Base-by-base conservation (phyloP, 2,329 filamentous ascomycete genomes). In the Colletotrichum neosansevieriae region DNA sequence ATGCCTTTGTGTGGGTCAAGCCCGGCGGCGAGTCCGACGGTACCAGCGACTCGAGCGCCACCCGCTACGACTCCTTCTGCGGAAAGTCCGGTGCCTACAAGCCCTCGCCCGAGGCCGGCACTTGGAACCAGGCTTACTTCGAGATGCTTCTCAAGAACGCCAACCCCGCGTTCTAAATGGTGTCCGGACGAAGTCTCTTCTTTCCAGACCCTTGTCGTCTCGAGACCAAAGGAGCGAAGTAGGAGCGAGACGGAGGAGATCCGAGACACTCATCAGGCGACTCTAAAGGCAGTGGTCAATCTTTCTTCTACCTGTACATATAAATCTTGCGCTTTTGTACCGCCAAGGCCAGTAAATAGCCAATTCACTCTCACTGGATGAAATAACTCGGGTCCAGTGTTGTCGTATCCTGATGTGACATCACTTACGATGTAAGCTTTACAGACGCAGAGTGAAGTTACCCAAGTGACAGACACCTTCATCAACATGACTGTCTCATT, bases 1-100 rank as follows among this genome's bases (percentile, higher is more conserved):
- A 91, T 77, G 87, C 88, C 40, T 88, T 91, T 71, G 88, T 91
- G 56, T 91, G 88, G 89, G 80, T 89, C 74, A 91, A 91, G 83
- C 89, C 89, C 15, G 88, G 88, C 72, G 83, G 83, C 68, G 83
- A 85, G 76, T 92, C 78, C 9, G 73, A 81, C 60, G 79, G 79
- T n/a, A 80, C 78, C 50, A 77, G 75, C 73, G 78, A 80, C 75
- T 71, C 63, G 45, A 75, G 73, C 36, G 78, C 78, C 49, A 63
- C 36, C 50, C 76, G 78, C 60, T 80, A 78, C 73, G 78, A 80
- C 74, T 75, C 72, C 70, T 79, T 79, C 76, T 81, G 78, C 73
- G 79, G 78, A 60, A 78, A 78, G 74, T 34, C 72, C 45, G 79
- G 80, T 40, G 81, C 84, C 2, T 79, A 84, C 64, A 77, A 82